These are phyloP conservation scores for Wickerhamiella domercqiae DNA, from an alignment of 805 yeast species.

Conservation along the genomic window DNA sequence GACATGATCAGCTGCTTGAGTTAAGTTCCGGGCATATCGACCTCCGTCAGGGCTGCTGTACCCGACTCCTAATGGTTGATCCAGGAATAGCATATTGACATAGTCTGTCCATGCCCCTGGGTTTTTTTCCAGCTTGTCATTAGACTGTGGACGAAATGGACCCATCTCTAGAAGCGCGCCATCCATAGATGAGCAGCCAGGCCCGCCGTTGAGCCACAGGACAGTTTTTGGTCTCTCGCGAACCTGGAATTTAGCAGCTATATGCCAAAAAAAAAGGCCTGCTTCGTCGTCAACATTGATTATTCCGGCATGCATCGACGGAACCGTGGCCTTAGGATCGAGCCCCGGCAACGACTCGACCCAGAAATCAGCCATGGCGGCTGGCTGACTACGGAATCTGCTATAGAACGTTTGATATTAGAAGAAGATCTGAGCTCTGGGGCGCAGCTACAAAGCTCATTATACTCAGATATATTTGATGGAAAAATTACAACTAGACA, in stretches of 20 bases:
- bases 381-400: no score
- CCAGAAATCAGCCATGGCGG: conserved; percentile 13
- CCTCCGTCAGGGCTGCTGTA: conserved; percentile 46
- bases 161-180: conserved; percentile 91
- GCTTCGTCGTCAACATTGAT: conserved; percentile 39
- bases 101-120: conserved; percentile 71
- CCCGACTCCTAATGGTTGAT: conserved; percentile 93
- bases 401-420: no score
- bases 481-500: no score
- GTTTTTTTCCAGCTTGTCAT: conserved; percentile 34
- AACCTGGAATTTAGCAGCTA: conserved; percentile 23
- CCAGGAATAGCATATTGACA: conserved; percentile 71
- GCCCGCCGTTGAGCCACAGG: conserved; percentile 95
- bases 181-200: conserved; percentile 97
- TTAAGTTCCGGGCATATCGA: conserved; percentile 26
- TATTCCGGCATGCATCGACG: conserved; percentile 42
- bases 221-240: conserved; percentile 23
- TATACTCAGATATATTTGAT: no score
- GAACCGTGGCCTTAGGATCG: conserved; percentile 18
- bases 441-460: no score
- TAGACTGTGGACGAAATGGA: conserved; percentile 45
- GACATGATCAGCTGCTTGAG: conserved; percentile 46
- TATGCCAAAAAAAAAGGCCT: conserved; percentile 66
- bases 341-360: conserved; percentile 24
- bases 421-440: no score